Percentiles rank a stretch among this genome's conserved stretches.
Evolutionary conservation across 2,329 filamentous ascomycete species (phyloP).

Genomic region (Stemphylium vesicarium): DNA sequence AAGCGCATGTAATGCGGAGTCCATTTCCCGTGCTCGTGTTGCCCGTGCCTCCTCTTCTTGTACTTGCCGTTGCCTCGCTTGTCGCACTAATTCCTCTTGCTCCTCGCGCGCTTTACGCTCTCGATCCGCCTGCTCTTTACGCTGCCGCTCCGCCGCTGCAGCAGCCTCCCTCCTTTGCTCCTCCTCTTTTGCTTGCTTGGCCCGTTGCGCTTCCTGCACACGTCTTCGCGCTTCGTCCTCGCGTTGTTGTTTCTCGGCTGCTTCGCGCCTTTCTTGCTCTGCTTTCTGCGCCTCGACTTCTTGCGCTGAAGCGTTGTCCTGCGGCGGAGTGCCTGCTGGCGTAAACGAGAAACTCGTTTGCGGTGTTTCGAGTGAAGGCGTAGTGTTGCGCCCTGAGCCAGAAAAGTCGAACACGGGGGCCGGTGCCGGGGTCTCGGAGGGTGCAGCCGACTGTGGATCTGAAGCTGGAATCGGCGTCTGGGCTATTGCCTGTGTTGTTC

Average conservation of each 20-base stretch:
- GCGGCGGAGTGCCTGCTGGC: slow-evolving; percentile 20
- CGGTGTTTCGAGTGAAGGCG: not conserved
- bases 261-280: slow-evolving; percentile 20
- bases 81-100: slow-evolving; percentile 24
- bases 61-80: slow-evolving; percentile 27
- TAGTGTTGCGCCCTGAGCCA: not conserved
- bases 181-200: slow-evolving; percentile 21
- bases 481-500: not conserved
- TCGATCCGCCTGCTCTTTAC: slow-evolving; percentile 22
- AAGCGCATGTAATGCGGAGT: slow-evolving; percentile 40
- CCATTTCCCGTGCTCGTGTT: slow-evolving; percentile 21
- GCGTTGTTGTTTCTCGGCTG: slow-evolving; percentile 16
- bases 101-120: slow-evolving; percentile 26
- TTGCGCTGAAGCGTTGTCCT: slow-evolving; percentile 11
- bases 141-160: slow-evolving; percentile 17
- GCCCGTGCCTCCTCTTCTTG: slow-evolving; percentile 28
- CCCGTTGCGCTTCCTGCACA: slow-evolving; percentile 19
- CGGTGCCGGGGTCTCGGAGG: slow-evolving; percentile 10
- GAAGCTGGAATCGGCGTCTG: not conserved
- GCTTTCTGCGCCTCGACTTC: slow-evolving; percentile 8
- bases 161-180: slow-evolving; percentile 14
- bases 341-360: slow-evolving; percentile 23
- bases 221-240: slow-evolving; percentile 19
- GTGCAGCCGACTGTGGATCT: not conserved
- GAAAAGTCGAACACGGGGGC: slow-evolving; percentile 12